Conservation (phyloP, 257 asterid species). For the Nicotiana paniculata region DNA sequence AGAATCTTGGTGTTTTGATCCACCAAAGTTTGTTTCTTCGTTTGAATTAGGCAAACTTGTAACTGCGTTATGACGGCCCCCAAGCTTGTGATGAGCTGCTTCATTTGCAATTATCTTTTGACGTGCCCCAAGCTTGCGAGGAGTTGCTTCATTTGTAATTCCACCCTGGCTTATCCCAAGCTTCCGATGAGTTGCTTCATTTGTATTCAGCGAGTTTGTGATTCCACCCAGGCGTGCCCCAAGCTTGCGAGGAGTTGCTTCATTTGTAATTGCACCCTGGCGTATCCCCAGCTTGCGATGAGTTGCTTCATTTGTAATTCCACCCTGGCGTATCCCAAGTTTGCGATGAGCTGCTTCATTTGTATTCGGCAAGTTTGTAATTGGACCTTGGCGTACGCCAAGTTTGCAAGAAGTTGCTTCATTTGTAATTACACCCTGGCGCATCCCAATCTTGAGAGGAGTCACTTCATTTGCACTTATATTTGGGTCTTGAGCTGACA, state of each 20-base stretch:
- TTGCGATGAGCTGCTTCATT: neutral
- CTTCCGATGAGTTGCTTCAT: neutral
- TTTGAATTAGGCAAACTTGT: too few species aligned
- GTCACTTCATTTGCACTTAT: too few species aligned
- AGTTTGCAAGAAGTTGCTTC: too few species aligned
- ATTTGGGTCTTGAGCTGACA: too few species aligned
- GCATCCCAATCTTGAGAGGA: too few species aligned
- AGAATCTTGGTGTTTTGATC: neutral
- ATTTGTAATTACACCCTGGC: neutral
- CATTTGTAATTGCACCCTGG: neutral
- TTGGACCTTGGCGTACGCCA: too few species aligned
- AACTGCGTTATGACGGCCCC: neutral
- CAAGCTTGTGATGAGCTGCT: neutral
- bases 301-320: neutral
- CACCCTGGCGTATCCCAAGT: neutral
- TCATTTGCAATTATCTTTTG: neutral
- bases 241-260: neutral
- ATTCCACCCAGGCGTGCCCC: neutral
- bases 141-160: too few species aligned
- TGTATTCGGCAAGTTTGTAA: neutral
- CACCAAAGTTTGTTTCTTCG: neutral
- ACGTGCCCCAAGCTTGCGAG: neutral
- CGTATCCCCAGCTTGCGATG: neutral
- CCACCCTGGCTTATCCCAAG: neutral
- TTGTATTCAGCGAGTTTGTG: neutral